Percentiles rank a stretch among this genome's conserved stretches.
phyloP scores from a whole-genome alignment of 2,329 filamentous ascomycete genomes.

The Colletotrichum orbiculare region DNA sequence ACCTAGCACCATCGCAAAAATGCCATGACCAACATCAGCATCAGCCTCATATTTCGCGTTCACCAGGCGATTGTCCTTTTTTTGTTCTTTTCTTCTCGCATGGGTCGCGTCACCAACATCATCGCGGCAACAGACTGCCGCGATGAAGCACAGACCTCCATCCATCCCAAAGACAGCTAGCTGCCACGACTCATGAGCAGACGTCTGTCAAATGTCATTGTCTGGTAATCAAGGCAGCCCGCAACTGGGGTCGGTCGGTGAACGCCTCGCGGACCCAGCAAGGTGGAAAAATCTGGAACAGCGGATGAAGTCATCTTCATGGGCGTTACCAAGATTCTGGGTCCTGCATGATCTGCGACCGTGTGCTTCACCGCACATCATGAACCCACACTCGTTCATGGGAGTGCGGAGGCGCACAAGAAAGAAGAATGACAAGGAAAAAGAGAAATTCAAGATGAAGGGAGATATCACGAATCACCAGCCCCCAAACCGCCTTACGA shows the following conservation, averaged over 20 bases:
- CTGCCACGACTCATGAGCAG: conserved; percentile 19
- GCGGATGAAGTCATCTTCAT: conserved; percentile 25
- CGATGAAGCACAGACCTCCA: not conserved
- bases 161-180: not conserved
- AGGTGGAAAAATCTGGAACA: conserved; percentile 2
- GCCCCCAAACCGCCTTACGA: too few species aligned
- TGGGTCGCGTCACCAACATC: not conserved
- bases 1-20: not conserved
- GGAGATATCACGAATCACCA: too few species aligned
- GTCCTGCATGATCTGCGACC: not conserved
- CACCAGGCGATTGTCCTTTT: not conserved
- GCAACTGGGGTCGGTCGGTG: not conserved
- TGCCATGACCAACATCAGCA: not conserved
- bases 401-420: too few species aligned
- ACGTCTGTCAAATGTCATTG: conserved; percentile 9
- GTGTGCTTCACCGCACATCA: not conserved
- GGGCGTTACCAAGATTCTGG: not conserved
- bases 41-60: not conserved
- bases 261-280: not conserved
- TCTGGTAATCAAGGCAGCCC: not conserved
- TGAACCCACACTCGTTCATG: too few species aligned
- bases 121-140: not conserved
- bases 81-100: not conserved
- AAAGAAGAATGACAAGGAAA: too few species aligned
- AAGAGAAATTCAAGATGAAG: too few species aligned